These are phyloP conservation scores for Discostella stelligera DNA, from an alignment of 352 stramenopile genomes.

Conservation along the genomic window DNA sequence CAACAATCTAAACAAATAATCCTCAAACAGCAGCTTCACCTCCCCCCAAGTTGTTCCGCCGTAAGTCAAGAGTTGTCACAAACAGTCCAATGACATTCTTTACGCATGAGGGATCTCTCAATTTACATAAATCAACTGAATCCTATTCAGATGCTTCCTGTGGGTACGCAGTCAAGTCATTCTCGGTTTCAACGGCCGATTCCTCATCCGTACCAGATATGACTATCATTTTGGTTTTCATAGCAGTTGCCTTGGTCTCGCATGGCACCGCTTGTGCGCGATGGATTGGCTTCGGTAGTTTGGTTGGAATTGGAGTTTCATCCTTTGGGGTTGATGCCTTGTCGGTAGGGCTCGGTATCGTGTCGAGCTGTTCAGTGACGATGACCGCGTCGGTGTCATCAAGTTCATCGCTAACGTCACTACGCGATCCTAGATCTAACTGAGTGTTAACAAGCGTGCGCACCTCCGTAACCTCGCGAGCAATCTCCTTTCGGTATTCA, in stretches of 20 bases:
- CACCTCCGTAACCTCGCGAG: slow-evolving; percentile 1
- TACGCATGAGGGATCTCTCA: background rate
- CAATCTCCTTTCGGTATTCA: background rate
- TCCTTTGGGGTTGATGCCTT: background rate
- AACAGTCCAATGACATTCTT: background rate
- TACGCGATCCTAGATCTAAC: background rate
- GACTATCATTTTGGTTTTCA: background rate
- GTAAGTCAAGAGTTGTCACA: background rate
- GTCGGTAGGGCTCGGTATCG: background rate
- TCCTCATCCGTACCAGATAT: background rate
- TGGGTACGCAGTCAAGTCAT: background rate
- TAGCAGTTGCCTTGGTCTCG: background rate
- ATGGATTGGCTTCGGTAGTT: background rate
- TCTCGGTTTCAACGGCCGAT: background rate
- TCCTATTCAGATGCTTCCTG: background rate
- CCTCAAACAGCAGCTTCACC: background rate
- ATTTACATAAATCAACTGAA: background rate
- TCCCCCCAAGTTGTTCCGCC: background rate
- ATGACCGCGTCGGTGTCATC: background rate
- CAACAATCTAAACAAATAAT: background rate
- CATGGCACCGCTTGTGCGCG: background rate
- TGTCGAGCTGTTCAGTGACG: background rate
- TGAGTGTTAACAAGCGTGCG: slow-evolving; percentile 15
- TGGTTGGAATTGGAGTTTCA: background rate
- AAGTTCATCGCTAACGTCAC: background rate